Base-by-base conservation (phyloP, 164 flowering plant species). In the Magnolia changhungtana region DNA sequence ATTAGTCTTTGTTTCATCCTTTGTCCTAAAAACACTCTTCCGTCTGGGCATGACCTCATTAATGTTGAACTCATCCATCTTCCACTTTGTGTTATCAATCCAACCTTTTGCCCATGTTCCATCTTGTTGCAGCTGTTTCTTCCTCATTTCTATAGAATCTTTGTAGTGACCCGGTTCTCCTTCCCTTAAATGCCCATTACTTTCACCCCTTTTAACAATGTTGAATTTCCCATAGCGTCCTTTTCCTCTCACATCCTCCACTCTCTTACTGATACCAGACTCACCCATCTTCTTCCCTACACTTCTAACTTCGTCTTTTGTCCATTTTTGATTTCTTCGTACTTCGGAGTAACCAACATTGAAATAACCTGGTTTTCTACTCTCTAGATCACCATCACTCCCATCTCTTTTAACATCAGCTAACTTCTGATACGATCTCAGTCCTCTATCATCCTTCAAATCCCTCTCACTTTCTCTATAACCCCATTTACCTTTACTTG, bases 61-160 rank as follows among this genome's bases (percentile, higher is more conserved):
- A n/a, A 13, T 9, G 7, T 37, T 51, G 7, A 8, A 52, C 63
- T 29, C 66, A 58, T 61, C 64, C 27, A 18, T 45, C 29, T 52
- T 74, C 71, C 21, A 16, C 67, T 67, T 76, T 8, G 13, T 24
- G 61, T 69, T 52, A 63, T 50, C 76, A 8, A 31, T 21, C 0
- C 29, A 50, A 21, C 63, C 13, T 29, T 71, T 66, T 66, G 31
- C 69, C 63, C 27, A 50, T 7, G 23, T 71, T 19, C 20, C n/a
- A 21, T 80, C 74, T 64, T 49, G 50, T 51, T 20, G 0, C 75
- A 64, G 63, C 50, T 66, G 68, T 70, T 77, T 70, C 71, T 78
- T 68, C 11, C 29, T 77, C 45, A 74, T 45, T 65, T 71, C 51
- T 8, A 13, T 59, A 49, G 50, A 61, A 23, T 45, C 13, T 52